Evolutionary conservation across 495 filamentous ascomycete species (phyloP).

Genomic region (Evansstolkia leycettana): DNA sequence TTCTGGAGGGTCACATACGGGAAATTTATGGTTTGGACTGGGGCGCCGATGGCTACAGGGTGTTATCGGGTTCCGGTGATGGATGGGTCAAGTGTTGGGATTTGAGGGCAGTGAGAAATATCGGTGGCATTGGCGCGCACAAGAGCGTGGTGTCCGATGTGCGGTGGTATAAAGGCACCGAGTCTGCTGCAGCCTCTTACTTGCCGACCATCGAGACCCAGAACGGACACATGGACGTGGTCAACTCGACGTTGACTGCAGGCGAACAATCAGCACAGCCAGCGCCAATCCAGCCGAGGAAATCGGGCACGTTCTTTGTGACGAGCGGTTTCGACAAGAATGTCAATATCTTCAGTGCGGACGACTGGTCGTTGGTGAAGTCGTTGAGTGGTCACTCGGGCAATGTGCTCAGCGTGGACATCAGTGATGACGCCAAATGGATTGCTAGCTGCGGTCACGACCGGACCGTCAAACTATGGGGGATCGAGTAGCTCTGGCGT

Average conservation of each 20-base stretch:
- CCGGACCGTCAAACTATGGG: conserved; percentile 93
- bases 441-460: conserved; percentile 90
- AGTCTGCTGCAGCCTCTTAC: conserved; percentile 44
- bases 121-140: conserved; percentile 81
- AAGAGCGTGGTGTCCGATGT: conserved; percentile 85
- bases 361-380: conserved; percentile 89
- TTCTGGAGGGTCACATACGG: conserved; percentile 85
- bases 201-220: conserved; percentile 45
- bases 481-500: conserved; percentile 50
- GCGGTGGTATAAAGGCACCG: conserved; percentile 81
- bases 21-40: conserved; percentile 90
- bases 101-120: conserved; percentile 71
- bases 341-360: conserved; percentile 88
- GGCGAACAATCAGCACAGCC: conserved; percentile 7
- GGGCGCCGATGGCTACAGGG: conserved; percentile 78
- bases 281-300: conserved; percentile 35
- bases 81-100: conserved; percentile 99
- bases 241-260: conserved; percentile 22
- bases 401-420: conserved; percentile 81
- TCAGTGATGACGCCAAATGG: conserved; percentile 75
- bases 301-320: conserved; percentile 80
- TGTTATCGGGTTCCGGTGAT: conserved; percentile 82
- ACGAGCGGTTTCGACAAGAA: conserved; percentile 88
- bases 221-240: conserved; percentile 44
- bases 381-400: conserved; percentile 81